Base-by-base conservation (phyloP, 164 flowering plant genomes). In the Macadamia tetraphylla region DNA sequence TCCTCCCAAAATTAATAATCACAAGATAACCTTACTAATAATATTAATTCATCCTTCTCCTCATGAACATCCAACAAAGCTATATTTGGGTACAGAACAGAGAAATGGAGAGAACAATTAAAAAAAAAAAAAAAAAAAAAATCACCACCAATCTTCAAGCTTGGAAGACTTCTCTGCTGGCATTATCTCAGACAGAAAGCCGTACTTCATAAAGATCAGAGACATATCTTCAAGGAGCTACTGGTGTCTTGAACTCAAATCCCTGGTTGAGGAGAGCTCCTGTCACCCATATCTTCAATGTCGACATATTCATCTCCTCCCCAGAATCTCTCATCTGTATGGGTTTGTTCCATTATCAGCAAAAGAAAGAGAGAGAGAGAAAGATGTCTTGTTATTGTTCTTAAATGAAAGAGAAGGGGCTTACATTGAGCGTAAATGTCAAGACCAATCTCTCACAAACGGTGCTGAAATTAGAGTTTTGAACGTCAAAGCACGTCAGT, bases 191-290 rank as follows among this genome's bases (percentile, higher is more conserved):
- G 3, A 35, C 40, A 35, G 5, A 2, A 35, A 35, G 40, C 40
- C 40, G 3, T 35, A 35, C 40, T 35, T 35, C 40, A 35, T 35
- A 2, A 35, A 35, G 40, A 35, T 35, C 40, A 35, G 5, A 35
- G 40, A 35, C 40, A 35, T 35, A 35, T 35, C 3, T 5, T 53
- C 15, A 53, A 53, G 57, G 57, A 17, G 17, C 61, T 58, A 23
- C 0, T 9, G 30, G 29, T 29, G 78, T 55, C 63, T 69, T 67
- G 59, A 87, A 73, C 49, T 82, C 84, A 71, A 89, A 90, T 62
- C 92, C 92, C 67, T 87, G 92, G 77, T 84, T 83, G 17, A 83
- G 60, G 65, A 92, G 81, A 51, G 92, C 84, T 9, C 83, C 85
- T 58, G 81, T 75, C 46, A 88, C 48, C 92, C 87, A 84, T 30